A percentile compares a stretch with the other conserved stretches of the same genome.
phyloP scores from a whole-genome alignment of 176 grass and related monocot species.

The Tillandsia leiboldiana region DNA sequence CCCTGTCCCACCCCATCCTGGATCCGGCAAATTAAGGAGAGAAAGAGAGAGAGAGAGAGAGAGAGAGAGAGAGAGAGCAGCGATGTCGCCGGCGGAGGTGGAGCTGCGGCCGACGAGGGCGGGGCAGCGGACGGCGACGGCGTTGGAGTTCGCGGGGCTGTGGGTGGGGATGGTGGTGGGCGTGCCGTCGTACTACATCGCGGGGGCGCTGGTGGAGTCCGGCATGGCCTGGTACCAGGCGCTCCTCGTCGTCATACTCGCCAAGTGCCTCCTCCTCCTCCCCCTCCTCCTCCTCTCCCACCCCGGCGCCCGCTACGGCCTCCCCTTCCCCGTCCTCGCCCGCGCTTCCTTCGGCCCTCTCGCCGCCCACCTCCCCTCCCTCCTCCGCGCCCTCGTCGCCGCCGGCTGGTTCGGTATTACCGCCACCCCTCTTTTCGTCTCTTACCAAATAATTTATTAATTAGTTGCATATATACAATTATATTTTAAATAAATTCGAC shows the following conservation, averaged over 20 bases:
- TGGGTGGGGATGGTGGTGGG: slow-evolving; percentile 22
- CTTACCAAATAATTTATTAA: no score
- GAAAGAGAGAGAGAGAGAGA: no score
- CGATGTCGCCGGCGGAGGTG: no score
- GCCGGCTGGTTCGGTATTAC: slow-evolving; percentile 29
- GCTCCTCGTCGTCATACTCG: slow-evolving; percentile 10
- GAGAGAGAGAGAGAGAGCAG: no score
- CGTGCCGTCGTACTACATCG: slow-evolving; percentile 24
- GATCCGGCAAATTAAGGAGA: no score
- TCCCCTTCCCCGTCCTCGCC: slow-evolving; percentile 27
- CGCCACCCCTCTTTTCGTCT: no score
- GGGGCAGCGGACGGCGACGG: slow-evolving; percentile 10
- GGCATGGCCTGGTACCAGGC: slow-evolving; percentile 35
- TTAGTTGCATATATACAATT: no score
- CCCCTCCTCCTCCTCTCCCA: slow-evolving; percentile 23
- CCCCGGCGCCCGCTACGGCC: slow-evolving; percentile 16
- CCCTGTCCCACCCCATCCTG: no score
- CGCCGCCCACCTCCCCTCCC: slow-evolving; percentile 18
- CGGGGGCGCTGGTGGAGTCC: slow-evolving; percentile 10
- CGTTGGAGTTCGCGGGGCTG: slow-evolving; percentile 22
- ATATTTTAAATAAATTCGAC: no score
- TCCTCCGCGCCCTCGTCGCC: slow-evolving; percentile 33
- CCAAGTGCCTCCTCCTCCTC: slow-evolving; percentile 19
- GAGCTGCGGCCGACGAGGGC: no score
- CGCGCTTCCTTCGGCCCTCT: slow-evolving; percentile 21